Conservation (phyloP, 352 stramenopile genomes). For the Elongisporangium anandrum region DNA sequence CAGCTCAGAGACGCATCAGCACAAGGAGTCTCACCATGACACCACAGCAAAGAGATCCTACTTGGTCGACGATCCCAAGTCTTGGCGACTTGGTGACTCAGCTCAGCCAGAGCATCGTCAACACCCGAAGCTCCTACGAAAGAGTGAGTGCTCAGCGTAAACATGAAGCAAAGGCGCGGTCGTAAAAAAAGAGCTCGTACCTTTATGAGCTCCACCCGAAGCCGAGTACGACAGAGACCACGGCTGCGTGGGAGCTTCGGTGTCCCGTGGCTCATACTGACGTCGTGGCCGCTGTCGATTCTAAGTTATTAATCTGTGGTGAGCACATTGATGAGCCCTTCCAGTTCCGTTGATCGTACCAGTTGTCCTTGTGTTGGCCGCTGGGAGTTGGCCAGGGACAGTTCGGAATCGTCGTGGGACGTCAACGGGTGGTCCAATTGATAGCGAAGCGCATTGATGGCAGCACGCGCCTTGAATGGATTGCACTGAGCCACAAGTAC, state of each 20-base stretch:
- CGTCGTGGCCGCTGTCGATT: constrained; percentile 45
- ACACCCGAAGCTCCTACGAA: constrained; percentile 31
- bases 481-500: constrained; percentile 6
- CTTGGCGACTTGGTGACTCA: constrained; percentile 51
- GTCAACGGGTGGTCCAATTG: constrained; percentile 76
- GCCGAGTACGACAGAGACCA: neutral
- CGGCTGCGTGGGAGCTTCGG: neutral
- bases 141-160: neutral
- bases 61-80: constrained; percentile 23
- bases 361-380: constrained; percentile 42
- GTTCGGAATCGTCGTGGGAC: constrained; percentile 66
- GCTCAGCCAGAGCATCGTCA: constrained; percentile 52
- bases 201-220: constrained; percentile 13
- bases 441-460: constrained; percentile 69
- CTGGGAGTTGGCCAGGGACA: constrained; percentile 42
- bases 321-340: neutral
- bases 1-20: neutral
- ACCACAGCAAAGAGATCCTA: neutral
- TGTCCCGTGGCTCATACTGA: constrained; percentile 3
- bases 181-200: constrained; percentile 4
- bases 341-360: too few species aligned
- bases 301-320: constrained; percentile 8
- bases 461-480: constrained; percentile 44
- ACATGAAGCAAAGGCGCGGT: neutral
- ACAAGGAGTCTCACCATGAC: neutral